phyloP scores from a whole-genome alignment of 129 eudicot species.

The Mikania micrantha region DNA sequence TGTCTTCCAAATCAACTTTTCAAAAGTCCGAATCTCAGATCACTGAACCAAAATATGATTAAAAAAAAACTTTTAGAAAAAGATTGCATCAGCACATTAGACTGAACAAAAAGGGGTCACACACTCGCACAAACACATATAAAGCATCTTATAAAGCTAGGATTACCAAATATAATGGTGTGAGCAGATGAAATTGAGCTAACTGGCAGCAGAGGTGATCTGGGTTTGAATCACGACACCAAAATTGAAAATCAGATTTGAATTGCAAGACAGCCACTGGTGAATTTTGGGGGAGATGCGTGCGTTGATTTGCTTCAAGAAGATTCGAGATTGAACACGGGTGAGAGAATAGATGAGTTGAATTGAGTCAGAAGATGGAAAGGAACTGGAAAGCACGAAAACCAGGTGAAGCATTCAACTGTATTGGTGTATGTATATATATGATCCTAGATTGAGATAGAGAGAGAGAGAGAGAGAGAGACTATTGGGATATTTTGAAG shows the following conservation, averaged over 20 bases:
- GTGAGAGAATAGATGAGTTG: neutral
- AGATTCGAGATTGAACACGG: neutral
- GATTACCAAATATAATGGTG: neutral
- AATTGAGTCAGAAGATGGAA: constrained; percentile 1
- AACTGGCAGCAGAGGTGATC: neutral
- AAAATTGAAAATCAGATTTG: constrained; percentile 15
- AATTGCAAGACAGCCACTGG: neutral
- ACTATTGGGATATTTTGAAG: constrained; percentile 13
- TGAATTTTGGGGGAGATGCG: constrained; percentile 1
- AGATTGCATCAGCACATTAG: constrained; percentile 9
- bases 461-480: neutral
- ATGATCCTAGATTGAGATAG: neutral
- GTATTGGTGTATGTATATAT: constrained; percentile 13
- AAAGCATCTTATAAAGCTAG: constrained; percentile 1
- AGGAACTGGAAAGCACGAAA: constrained; percentile 28
- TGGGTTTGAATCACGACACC: neutral
- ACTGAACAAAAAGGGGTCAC: neutral
- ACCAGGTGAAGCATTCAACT: constrained; percentile 9
- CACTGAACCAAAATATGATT: constrained; percentile 13
- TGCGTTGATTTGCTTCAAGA: constrained; percentile 13
- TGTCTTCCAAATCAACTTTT: constrained; percentile 6
- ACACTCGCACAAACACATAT: neutral
- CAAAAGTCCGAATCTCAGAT: constrained; percentile 16
- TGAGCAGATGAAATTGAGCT: constrained; percentile 12
- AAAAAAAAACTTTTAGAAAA: neutral